phyloP scores from a whole-genome alignment of 179 eudicot genomes.

The Vitellaria paradoxa region DNA sequence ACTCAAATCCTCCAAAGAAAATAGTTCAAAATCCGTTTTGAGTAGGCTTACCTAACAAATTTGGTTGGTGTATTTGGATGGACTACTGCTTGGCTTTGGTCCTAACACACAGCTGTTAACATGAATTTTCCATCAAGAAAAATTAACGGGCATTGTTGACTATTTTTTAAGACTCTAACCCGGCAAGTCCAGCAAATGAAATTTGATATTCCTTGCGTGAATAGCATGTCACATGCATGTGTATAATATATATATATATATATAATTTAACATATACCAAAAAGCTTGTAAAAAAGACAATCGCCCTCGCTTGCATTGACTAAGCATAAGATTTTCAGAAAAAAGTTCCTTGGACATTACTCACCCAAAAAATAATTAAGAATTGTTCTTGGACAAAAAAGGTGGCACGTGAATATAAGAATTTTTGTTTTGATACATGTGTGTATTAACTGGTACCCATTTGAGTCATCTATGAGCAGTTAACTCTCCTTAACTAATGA shows the following conservation, averaged over 20 bases:
- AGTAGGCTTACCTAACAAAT: slow-evolving; percentile 4
- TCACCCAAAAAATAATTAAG: too few species aligned
- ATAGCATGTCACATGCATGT: neutral
- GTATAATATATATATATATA: too few species aligned
- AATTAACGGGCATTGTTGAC: neutral
- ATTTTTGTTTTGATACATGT: too few species aligned
- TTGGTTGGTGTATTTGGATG: neutral
- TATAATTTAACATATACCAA: neutral
- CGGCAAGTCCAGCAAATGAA: neutral
- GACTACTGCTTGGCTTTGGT: too few species aligned
- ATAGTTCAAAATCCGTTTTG: neutral
- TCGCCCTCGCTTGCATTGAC: neutral
- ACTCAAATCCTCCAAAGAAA: neutral
- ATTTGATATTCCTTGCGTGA: neutral
- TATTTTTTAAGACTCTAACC: too few species aligned
- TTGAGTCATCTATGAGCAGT: too few species aligned
- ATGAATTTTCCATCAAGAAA: neutral
- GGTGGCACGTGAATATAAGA: too few species aligned
- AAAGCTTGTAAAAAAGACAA: slow-evolving; percentile 7
- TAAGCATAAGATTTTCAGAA: neutral
- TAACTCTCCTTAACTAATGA: too few species aligned
- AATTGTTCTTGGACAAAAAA: too few species aligned
- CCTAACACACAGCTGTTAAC: neutral
- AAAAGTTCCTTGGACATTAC: neutral
- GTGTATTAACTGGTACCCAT: too few species aligned